A percentile compares a stretch with the other conserved stretches of the same genome.
phyloP scores from a whole-genome alignment of 164 flowering plant species.

The Umbellularia californica region DNA sequence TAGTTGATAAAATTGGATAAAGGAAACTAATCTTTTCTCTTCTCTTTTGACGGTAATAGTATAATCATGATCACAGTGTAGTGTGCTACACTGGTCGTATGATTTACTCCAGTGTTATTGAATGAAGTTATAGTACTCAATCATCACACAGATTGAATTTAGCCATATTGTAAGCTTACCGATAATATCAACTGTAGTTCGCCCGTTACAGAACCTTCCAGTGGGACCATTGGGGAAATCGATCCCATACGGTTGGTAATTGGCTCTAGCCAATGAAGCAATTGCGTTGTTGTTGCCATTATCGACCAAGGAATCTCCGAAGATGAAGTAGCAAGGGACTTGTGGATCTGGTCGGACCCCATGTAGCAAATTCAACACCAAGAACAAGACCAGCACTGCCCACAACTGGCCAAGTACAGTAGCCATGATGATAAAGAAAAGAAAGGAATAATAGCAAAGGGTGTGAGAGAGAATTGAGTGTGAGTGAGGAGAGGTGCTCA shows the following conservation, averaged over 20 bases:
- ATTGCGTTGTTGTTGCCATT: conserved; percentile 74
- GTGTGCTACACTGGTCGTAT: too few relatives aligned
- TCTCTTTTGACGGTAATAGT: too few relatives aligned
- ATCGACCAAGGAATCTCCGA: conserved; percentile 79
- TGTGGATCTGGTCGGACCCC: conserved; percentile 27
- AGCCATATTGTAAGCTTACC: conserved; percentile 27
- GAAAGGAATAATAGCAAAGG: background rate
- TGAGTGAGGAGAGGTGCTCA: background rate
- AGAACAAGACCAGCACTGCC: conserved; percentile 3
- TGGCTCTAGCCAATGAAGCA: conserved; percentile 52
- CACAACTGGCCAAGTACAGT: background rate
- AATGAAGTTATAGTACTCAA: background rate
- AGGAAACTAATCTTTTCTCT: too few relatives aligned
- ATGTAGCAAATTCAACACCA: background rate
- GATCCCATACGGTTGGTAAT: conserved; percentile 71
- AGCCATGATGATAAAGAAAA: background rate
- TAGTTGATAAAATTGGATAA: too few relatives aligned
- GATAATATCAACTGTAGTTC: conserved; percentile 54
- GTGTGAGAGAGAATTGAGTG: background rate
- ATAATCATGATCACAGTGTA: too few relatives aligned
- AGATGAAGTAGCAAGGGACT: conserved; percentile 73
- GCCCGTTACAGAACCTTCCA: conserved; percentile 33
- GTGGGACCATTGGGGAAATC: conserved; percentile 64
- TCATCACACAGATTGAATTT: background rate
- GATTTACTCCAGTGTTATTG: too few relatives aligned